These are phyloP conservation scores for Tulasnella sp. DNA, from an alignment of 768 basidiomycete genomes.

Conservation along the genomic window DNA sequence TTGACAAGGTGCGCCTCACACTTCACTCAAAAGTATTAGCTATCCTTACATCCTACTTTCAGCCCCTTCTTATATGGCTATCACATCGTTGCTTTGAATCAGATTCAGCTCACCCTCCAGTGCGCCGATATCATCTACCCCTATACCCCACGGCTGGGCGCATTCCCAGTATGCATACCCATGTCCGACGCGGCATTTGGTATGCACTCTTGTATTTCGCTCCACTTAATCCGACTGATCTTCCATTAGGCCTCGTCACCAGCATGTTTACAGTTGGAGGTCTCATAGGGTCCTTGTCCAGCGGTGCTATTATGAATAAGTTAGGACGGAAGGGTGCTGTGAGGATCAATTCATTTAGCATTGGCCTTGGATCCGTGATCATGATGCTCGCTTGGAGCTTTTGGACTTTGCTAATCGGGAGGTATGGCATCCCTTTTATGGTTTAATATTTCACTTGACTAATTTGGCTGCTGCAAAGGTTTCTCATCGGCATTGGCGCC, in stretches of 20 bases:
- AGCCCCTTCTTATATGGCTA: conserved; percentile 60
- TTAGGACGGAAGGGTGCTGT: conserved; percentile 63
- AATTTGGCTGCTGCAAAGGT: background rate
- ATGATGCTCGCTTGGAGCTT: conserved; percentile 15
- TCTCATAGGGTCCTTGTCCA: conserved; percentile 59
- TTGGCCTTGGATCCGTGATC: conserved; percentile 47
- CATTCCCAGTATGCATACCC: conserved; percentile 61
- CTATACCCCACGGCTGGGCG: background rate
- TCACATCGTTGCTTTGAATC: conserved; percentile 85
- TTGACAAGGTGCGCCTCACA: background rate
- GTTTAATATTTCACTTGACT: background rate
- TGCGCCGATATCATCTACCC: conserved; percentile 1
- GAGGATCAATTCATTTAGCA: conserved; percentile 44
- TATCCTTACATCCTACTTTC: too few species aligned
- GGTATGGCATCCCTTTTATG: conserved; percentile 8
- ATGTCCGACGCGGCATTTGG: conserved; percentile 74
- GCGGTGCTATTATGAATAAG: conserved; percentile 58
- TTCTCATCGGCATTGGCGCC: conserved; percentile 14
- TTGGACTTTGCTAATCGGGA: conserved; percentile 10
- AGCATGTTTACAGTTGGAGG: conserved; percentile 83
- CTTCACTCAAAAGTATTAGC: too few species aligned
- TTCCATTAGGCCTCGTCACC: too few species aligned
- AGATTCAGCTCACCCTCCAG: conserved; percentile 46
- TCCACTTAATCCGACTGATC: too few species aligned
- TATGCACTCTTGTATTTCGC: too few species aligned